Evolutionary conservation across 352 stramenopile genomes (phyloP), one percentile per base, ranked within the genome.

Genomic region (Hyaloperonospora arabidopsidis): DNA sequence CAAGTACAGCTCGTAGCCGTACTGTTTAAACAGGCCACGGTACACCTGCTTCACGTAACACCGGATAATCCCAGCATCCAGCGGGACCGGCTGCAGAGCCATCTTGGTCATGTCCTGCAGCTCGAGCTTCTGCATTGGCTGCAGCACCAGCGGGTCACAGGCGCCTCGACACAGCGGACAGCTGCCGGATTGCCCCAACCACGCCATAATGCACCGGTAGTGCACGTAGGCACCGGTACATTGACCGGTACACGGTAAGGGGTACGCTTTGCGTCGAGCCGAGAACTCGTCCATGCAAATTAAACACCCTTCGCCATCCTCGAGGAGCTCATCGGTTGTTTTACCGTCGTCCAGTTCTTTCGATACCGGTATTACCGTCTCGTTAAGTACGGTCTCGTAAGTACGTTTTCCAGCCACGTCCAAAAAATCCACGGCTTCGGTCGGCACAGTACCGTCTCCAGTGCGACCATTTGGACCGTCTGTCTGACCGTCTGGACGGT

Each of bases 251-350:
- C 84, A 94, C 1, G 84, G 84, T 25, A 94, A 54, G n/a, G 84
- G 84, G 38, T 94, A 94, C 18, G 84, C 80, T 54, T 89, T 89
- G 15, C 84, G 75, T 44, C 82, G 65, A 15, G 76, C 79, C 36
- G 81, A 89, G 73, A 94, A 94, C 62, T 94, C 82, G 60, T 94
- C 84, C 84, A 94, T 94, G 49, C 84, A 94, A 48, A 94, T 94
- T 5, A 94, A 53, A 59, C 84, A 92, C 11, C 79, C 78, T 46
- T 76, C 67, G 18, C 41, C 59, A n/a, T 77, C 70, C 15, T 68
- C 60, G 5, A 49, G 19, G 7, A 50, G 46, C 15, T 68, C 54
- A 1, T 32, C 53, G 25, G 25, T 8, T 8, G 25, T 8, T 14
- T 44, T 54, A 18, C 67, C 67, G 38, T 66, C 60, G 34, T 75